phyloP scores from a whole-genome alignment of 2,329 filamentous ascomycete genomes.

The Lecanosticta acicola region DNA sequence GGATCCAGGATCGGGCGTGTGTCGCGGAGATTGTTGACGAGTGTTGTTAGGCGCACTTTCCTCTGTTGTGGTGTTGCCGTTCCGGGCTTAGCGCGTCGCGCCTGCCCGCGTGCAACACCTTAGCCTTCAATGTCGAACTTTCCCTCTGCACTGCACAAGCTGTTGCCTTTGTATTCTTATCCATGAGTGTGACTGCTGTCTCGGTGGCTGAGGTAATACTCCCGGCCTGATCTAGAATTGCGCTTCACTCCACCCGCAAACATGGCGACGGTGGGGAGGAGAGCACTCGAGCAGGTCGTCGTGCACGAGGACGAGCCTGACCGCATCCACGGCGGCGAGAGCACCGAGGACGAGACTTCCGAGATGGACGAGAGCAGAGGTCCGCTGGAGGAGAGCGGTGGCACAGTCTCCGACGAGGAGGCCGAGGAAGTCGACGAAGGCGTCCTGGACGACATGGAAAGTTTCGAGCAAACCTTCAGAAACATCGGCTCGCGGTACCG shows the following conservation, averaged over 20 bases:
- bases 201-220: too few relatives aligned
- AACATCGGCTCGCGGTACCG: slow-evolving; percentile 80
- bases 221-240: too few relatives aligned
- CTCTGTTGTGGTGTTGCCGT: too few relatives aligned
- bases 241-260: too few relatives aligned
- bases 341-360: slow-evolving; percentile 34
- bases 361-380: slow-evolving; percentile 46
- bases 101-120: neutral
- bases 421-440: slow-evolving; percentile 52
- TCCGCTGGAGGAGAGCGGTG: slow-evolving; percentile 47
- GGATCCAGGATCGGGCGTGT: neutral
- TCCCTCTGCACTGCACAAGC: neutral
- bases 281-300: slow-evolving; percentile 17
- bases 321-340: slow-evolving; percentile 16
- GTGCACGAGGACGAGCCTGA: slow-evolving; percentile 19
- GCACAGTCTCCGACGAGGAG: slow-evolving; percentile 49
- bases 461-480: slow-evolving; percentile 73
- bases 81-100: neutral
- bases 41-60: neutral
- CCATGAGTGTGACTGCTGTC: too few relatives aligned
- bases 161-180: too few relatives aligned
- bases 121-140: too few relatives aligned
- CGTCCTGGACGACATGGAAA: slow-evolving; percentile 81
- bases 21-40: neutral
- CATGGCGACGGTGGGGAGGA: slow-evolving; percentile 21